Conservation (phyloP, 306 rosid species). For the Lathyrus aphaca region DNA sequence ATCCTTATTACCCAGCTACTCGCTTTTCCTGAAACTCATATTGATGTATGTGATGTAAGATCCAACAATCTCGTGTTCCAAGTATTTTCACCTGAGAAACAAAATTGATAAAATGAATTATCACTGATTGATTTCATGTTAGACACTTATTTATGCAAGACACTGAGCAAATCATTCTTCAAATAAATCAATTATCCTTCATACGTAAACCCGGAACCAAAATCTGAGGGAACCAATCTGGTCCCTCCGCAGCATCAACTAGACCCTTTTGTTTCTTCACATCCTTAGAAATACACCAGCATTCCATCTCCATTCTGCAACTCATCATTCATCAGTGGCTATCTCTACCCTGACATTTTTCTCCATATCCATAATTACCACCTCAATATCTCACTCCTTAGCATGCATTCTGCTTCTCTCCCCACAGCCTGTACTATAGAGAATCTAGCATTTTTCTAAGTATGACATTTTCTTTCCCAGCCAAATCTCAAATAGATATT, state of each 20-base stretch:
- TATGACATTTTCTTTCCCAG: slow-evolving; percentile 15
- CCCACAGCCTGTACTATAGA: slow-evolving; percentile 6
- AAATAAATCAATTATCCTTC: slow-evolving; percentile 11
- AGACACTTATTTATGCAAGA: slow-evolving; percentile 7
- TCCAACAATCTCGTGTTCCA: background rate
- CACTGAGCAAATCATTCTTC: slow-evolving; percentile 12
- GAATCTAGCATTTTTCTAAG: slow-evolving; percentile 15
- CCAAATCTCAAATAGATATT: slow-evolving; percentile 35
- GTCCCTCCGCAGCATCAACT: slow-evolving; percentile 16
- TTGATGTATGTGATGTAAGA: background rate
- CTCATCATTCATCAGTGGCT: slow-evolving; percentile 2
- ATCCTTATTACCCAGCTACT: background rate
- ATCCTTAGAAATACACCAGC: slow-evolving; percentile 25
- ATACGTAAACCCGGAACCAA: slow-evolving; percentile 19
- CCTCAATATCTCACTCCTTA: slow-evolving; percentile 27
- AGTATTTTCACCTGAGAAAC: slow-evolving; percentile 7
- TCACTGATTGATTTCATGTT: slow-evolving; percentile 9
- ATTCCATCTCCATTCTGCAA: slow-evolving; percentile 33
- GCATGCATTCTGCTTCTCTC: background rate
- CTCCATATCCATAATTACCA: slow-evolving; percentile 14
- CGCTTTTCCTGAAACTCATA: background rate
- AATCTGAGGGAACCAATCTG: slow-evolving; percentile 12
- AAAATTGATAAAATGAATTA: slow-evolving; percentile 12
- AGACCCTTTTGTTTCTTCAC: slow-evolving; percentile 25
- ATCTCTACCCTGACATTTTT: slow-evolving; percentile 1